Evolutionary conservation across 2,329 filamentous ascomycete species (phyloP), one percentile per base, ranked within the genome.

Genomic region (Boeremia lycopersici): DNA sequence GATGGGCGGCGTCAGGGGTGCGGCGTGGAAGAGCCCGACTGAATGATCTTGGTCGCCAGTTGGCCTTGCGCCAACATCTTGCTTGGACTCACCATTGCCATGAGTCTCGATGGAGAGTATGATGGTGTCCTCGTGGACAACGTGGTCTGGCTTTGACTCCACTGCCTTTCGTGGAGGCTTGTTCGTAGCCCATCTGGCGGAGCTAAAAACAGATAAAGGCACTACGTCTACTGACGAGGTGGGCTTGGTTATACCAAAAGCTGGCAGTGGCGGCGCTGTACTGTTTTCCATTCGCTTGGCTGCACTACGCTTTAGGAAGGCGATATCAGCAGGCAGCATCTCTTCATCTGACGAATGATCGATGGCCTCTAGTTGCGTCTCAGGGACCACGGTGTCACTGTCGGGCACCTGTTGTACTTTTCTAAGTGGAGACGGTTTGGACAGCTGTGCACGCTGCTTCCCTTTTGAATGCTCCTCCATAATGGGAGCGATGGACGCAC

Each of bases 361-460:
- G 9, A 19, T 6, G 17, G 19, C n/a, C 12, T 38, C 57, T 9
- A 52, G 34, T 34, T 70, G 69, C 7, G 64, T 69, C 30, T 69
- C 63, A 5, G 56, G 54, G n/a, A 65, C 41, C 3, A 53, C 25
- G 4, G 26, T 19, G 17, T 72, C 59, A 30, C 64, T 68, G 15
- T 64, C 36, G 8, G 58, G 62, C 17, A 60, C 57, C 35, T 67
- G 63, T n/a, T 64, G 30, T 4, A 29, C 62, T 28, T 70, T 38
- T 15, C 66, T 59, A 19, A 72, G 63, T 17, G 45, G 51, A 10
- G 70, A 73, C 17, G 61, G 63, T 7, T 28, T 39, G 30, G 35
- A 51, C 9, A 6, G 28, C 36, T 45, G 59, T 7, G 11, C 33
- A 17, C 41, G 43, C 23, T 59, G 58, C 42, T 49, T 52, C 45